Conservation (phyloP, 352 stramenopile species). For the Thraustochytrium sp. region DNA sequence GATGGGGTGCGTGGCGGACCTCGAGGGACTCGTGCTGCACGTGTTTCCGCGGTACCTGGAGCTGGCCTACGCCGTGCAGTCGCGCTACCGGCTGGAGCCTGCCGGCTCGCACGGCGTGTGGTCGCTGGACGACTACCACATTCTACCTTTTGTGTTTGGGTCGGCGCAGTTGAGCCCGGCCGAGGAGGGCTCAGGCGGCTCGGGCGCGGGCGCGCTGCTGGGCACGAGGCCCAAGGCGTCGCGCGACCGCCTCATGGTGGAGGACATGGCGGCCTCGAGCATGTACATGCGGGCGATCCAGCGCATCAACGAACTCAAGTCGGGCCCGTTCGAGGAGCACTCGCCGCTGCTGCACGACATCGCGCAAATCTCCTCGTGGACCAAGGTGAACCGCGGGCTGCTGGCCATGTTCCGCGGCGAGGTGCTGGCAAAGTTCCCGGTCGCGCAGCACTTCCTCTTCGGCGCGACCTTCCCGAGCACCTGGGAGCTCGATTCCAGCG, state of each 20-base stretch:
- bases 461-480: conserved; percentile 55
- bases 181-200: conserved; percentile 25
- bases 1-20: conserved; percentile 45
- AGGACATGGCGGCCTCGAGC: conserved; percentile 65
- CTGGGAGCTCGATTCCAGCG: background rate
- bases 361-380: conserved; percentile 69
- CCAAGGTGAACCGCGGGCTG: conserved; percentile 71
- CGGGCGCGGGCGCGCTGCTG: conserved; percentile 3
- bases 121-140: conserved; percentile 98
- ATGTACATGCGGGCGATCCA: conserved; percentile 85
- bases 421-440: conserved; percentile 93
- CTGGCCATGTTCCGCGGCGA: conserved; percentile 63
- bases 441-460: conserved; percentile 98
- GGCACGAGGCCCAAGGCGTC: conserved; percentile 63
- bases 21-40: conserved; percentile 55
- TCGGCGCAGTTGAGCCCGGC: conserved; percentile 78
- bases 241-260: conserved; percentile 65
- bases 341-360: conserved; percentile 89
- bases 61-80: conserved; percentile 86
- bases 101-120: conserved; percentile 97
- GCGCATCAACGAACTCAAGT: conserved; percentile 83
- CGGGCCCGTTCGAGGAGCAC: conserved; percentile 81
- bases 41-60: conserved; percentile 87
- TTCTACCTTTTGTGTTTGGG: conserved; percentile 95
- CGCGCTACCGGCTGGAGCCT: conserved; percentile 90